These are phyloP conservation scores for Ehretia macrophylla DNA, from an alignment of 257 asterid genomes.

Conservation along the genomic window DNA sequence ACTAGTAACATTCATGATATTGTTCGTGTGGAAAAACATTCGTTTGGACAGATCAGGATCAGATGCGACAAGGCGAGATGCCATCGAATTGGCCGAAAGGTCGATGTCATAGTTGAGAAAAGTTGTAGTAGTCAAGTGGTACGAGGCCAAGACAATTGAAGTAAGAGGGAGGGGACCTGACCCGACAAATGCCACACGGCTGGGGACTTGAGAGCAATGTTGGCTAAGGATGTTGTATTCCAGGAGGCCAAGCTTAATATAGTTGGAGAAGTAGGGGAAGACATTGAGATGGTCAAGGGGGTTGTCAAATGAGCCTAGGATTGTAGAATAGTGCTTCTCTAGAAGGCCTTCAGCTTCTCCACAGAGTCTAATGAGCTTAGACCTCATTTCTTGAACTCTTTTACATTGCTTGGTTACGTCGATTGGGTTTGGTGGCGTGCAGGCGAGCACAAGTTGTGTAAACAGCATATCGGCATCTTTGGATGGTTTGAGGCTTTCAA, in stretches of 20 bases:
- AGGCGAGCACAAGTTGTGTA: constrained; percentile 54
- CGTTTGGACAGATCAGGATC: constrained; percentile 49
- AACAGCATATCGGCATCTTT: constrained; percentile 10
- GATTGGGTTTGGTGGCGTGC: constrained; percentile 40
- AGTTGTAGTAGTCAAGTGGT: constrained; percentile 42
- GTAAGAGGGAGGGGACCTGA: constrained; percentile 87
- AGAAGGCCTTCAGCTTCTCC: constrained; percentile 78
- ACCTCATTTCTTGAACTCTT: constrained; percentile 50
- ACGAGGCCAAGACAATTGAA: constrained; percentile 65
- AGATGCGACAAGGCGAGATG: constrained; percentile 41
- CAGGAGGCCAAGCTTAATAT: constrained; percentile 59
- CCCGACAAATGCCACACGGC: constrained; percentile 64
- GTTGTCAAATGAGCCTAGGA: constrained; percentile 35
- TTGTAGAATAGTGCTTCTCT: constrained; percentile 56
- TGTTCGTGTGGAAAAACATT: constrained; percentile 54
- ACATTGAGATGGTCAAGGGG: constrained; percentile 61
- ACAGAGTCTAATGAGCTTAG: constrained; percentile 59
- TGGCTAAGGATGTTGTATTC: constrained; percentile 53
- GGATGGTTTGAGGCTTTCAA: constrained; percentile 3
- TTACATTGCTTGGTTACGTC: constrained; percentile 66
- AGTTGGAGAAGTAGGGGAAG: constrained; percentile 71
- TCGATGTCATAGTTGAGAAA: constrained; percentile 79
- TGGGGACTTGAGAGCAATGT: constrained; percentile 30
- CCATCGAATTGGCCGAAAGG: constrained; percentile 51
- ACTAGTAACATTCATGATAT: constrained; percentile 54